Evolutionary conservation across 1,284 basidiomycete species (phyloP), one percentile per base, ranked within the genome.

Genomic region (Gomphus bonarii): DNA sequence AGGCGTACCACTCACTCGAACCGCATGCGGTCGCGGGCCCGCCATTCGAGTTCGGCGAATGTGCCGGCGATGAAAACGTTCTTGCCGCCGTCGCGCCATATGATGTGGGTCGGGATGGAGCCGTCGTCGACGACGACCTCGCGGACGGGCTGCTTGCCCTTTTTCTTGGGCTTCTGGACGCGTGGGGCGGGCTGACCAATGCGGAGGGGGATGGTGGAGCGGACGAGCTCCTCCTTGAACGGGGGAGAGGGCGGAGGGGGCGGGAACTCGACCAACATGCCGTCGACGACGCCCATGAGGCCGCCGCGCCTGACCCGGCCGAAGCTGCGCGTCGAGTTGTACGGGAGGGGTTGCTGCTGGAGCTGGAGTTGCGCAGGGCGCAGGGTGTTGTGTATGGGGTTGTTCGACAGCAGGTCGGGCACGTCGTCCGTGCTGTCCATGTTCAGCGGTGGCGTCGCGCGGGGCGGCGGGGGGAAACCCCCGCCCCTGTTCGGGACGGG

Each of bases 51-150:
- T 31, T 55, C 51, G 28, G 63, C 57, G 35, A 63, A 59, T 3
- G 61, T 61, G 25, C 63, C 63, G 2, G 63, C 79, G 36, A 89
- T 75, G 22, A 76, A 63, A 28, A 89, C 85, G 20, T 74, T 73
- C 59, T 73, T 78, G 8, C 81, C 87, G 4, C 76, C 75, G 18
- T 79, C 81, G 59, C 71, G 72, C 85, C 85, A 89, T 5, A 72
- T 71, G 60, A 90, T 82, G 63, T 72, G 78, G 50, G 81, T 74
- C 14, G 75, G 70, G 11, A 82, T 71, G 1, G 73, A 73, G 10
- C 42, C 38, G 25, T 25, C 25, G 2, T 25, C 25, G 25, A 25
- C 4, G 25, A 25, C 25, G 25, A 4, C 3, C 25, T 25, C 25
- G 25, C 25, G 25, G 4, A 25, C 25, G 25, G 25, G 25, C 25